Evolutionary conservation across 2,329 filamentous ascomycete species (phyloP), one percentile per base, ranked within the genome.

Genomic region (Paecilomyces sp.): DNA sequence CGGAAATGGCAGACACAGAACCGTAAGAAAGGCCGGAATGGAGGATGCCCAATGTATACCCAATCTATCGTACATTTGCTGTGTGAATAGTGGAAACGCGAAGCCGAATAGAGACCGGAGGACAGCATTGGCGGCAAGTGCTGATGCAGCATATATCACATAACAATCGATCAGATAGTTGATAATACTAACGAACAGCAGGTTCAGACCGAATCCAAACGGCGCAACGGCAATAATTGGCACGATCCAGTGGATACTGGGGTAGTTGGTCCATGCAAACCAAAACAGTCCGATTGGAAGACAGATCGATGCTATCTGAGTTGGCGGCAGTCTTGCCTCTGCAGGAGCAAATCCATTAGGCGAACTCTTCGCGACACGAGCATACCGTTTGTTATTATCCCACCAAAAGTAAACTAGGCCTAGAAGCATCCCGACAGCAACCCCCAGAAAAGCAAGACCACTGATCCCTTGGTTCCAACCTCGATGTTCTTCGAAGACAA

Each of bases 261-360:
- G 71, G 56, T 71, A 77, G 55, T 80, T 79, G 0, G 81, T 82
- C 81, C 81, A 84, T 1, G 80, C 81, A 56, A 83, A 80, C 78
- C 79, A 81, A 68, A 83, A 82, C 8, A 83, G 71, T 8, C 80
- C 77, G 55, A 83, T 69, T 0, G 83, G 82, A 55, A 85, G 72
- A 13, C 72, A 69, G 31, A 81, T 75, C 62, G 73, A 73, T 24
- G 77, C 77, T 4, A 78, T 61, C 47, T 80, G 78, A 36, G 71
- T 73, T 28, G 78, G 75, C 3, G 79, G 77, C 1, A 82, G 64
- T 41, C 78, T 79, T 33, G 79, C 80, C 71, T 85, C 83, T 0
- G 84, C 83, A 24, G 83, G 79, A 6, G 36, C 36, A 41, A 13
- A 83, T 82, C n/a, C 74, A 71, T 25, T 75, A 72, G 31, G 74